phyloP scores from a whole-genome alignment of 805 yeast species.

The Spathaspora passalidarum region DNA sequence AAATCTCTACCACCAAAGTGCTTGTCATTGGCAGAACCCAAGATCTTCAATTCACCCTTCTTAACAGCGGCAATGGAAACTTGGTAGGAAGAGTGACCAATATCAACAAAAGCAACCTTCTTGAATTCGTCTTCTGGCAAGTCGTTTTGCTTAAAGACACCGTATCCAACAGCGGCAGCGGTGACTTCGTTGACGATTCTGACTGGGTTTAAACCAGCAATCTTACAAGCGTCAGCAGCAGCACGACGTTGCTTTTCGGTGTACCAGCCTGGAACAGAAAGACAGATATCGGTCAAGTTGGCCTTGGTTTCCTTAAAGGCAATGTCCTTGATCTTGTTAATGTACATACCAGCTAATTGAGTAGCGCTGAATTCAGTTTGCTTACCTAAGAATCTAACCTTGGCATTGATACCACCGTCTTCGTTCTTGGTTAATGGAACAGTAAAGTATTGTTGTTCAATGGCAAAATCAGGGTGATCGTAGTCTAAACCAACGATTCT shows the following conservation, averaged over 20 bases:
- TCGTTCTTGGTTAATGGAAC: constrained; percentile 65
- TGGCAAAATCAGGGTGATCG: constrained; percentile 71
- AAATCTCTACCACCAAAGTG: constrained; percentile 98
- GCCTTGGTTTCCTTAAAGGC: constrained; percentile 80
- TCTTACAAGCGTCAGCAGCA: constrained; percentile 87
- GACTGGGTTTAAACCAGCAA: constrained; percentile 97
- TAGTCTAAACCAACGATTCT: constrained; percentile 81
- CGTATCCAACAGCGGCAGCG: constrained; percentile 99
- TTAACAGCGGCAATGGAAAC: constrained; percentile 87
- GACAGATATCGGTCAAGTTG: constrained; percentile 79
- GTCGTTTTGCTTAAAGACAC: constrained; percentile 92
- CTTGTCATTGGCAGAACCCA: constrained; percentile 91
- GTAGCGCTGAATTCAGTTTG: constrained; percentile 77
- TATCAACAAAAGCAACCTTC: constrained; percentile 89
- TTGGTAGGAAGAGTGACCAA: constrained; percentile 95
- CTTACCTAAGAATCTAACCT: constrained; percentile 81
- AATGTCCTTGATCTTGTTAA: constrained; percentile 82
- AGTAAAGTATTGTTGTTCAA: constrained; percentile 73
- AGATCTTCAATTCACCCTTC: constrained; percentile 92
- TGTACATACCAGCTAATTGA: constrained; percentile 92
- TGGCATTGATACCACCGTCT: constrained; percentile 77
- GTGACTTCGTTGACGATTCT: constrained; percentile 96
- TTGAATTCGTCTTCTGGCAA: constrained; percentile 92
- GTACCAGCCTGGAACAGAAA: constrained; percentile 97
- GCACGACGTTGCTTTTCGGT: constrained; percentile 96